phyloP scores from a whole-genome alignment of 2,329 filamentous ascomycete genomes.

The Cyclaneusma minus region DNA sequence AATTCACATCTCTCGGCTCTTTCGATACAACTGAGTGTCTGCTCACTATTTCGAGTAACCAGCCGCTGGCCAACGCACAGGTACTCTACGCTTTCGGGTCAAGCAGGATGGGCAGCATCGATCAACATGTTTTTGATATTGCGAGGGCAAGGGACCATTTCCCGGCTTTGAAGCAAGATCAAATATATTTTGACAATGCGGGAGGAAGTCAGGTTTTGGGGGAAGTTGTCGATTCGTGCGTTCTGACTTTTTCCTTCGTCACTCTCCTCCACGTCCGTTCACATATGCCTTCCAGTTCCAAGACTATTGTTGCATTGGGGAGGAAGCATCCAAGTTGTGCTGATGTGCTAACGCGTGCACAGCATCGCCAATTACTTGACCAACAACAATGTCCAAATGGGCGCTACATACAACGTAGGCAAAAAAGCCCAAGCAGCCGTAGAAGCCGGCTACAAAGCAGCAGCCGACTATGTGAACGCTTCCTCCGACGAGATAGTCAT shows the following conservation, averaged over 20 bases:
- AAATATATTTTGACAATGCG: slow-evolving; percentile 66
- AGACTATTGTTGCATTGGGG: slow-evolving; percentile 3
- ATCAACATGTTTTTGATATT: too few relatives aligned
- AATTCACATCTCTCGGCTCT: too few relatives aligned
- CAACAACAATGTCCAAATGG: slow-evolving; percentile 59
- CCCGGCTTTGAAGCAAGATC: slow-evolving; percentile 49
- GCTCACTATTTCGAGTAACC: too few relatives aligned
- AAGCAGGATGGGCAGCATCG: too few relatives aligned
- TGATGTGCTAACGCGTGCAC: slow-evolving; percentile 5
- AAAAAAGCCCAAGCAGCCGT: slow-evolving; percentile 44
- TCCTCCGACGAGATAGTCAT: slow-evolving; percentile 47
- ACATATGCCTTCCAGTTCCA: background rate
- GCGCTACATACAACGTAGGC: slow-evolving; percentile 50
- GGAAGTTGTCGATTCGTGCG: slow-evolving; percentile 49
- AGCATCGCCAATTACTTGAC: slow-evolving; percentile 52
- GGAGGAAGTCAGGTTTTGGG: slow-evolving; percentile 58
- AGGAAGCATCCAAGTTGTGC: background rate
- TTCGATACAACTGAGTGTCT: too few relatives aligned
- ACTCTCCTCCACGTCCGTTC: too few relatives aligned
- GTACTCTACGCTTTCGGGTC: too few relatives aligned
- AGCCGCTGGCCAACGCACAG: too few relatives aligned
- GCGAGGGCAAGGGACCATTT: slow-evolving; percentile 41
- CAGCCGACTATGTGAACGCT: slow-evolving; percentile 58
- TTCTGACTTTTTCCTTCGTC: slow-evolving; percentile 4
- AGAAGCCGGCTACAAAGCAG: slow-evolving; percentile 42